Evolutionary conservation across 2,329 filamentous ascomycete genomes (phyloP), one percentile per base, ranked within the genome.

Genomic region (Colletotrichum trifolii): DNA sequence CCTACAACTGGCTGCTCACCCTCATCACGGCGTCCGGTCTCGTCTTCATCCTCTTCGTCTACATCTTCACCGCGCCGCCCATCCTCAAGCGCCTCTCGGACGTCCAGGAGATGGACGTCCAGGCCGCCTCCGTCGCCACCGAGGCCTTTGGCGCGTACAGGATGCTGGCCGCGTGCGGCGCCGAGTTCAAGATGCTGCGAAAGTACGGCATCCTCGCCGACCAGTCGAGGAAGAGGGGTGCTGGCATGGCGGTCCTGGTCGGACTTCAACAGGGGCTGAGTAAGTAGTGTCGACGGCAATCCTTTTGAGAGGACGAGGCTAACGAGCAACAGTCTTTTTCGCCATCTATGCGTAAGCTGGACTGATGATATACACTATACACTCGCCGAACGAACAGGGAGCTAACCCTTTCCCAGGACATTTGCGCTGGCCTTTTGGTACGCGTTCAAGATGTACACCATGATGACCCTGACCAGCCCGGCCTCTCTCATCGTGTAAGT

Each of bases 1-100:
- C 76, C 13, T 84, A 83, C 64, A 83, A 79, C 36, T 85, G 83
- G 81, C 74, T 82, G 12, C 72, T 87, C n/a, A 85, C 82, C 0
- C 75, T 86, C 1, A 82, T 84, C 3, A 78, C 82, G 0, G 83
- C 80, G 42, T 77, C 81, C 0, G 75, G 79, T 0, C 70, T 87
- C 3, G 71, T 82, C 7, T 82, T 81, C 56, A 76, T 83, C 8
- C 34, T 76, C 0, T 25, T 78, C 12, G 67, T 73, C 2, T 77
- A 75, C 50, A 67, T 69, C 4, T 38, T 77, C 7, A 73, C 74
- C 2, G 46, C 77, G 0, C 78, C 80, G 0, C 54, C 75, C 3
- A 71, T 79, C 7, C 68, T 75, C 7, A 74, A 75, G 38, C 54
- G 69, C 1, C 73, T 78, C n/a, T 71, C 74, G 52, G 69, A 67